Evolutionary conservation across 805 yeast genomes (phyloP).

Genomic region (Metschnikowia santaceciliae): DNA sequence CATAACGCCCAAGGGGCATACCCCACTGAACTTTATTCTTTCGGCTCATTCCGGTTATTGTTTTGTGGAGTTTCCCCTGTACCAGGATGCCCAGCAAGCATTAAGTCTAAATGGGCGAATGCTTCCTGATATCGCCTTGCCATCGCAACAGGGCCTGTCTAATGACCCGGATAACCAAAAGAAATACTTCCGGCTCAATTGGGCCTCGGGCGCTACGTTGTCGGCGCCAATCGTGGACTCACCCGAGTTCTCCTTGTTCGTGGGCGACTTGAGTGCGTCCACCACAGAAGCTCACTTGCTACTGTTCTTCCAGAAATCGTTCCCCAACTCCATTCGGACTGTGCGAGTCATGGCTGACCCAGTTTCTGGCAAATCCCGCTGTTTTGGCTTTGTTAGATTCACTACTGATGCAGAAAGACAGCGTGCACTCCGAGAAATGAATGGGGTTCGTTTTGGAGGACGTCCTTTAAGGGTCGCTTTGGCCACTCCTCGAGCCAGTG

Average conservation of each 20-base stretch:
- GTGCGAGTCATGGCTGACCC: constrained; percentile 88
- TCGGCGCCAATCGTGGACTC: constrained; percentile 66
- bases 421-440: constrained; percentile 68
- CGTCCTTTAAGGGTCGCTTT: constrained; percentile 72
- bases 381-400: constrained; percentile 79
- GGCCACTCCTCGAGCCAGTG: constrained; percentile 63
- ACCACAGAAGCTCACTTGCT: constrained; percentile 78
- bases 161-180: constrained; percentile 46
- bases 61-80: constrained; percentile 68
- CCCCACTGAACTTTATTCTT: constrained; percentile 18
- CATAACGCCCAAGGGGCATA: constrained; percentile 44
- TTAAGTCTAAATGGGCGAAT: constrained; percentile 60
- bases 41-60: constrained; percentile 59
- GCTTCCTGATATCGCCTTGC: constrained; percentile 55
- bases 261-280: constrained; percentile 76
- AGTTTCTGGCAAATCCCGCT: constrained; percentile 67
- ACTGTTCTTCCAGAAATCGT: constrained; percentile 65
- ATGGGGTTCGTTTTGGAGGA: constrained; percentile 78
- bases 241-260: constrained; percentile 74
- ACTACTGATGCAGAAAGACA: constrained; percentile 66
- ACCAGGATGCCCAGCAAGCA: constrained; percentile 67
- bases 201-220: constrained; percentile 83
- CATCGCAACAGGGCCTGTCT: constrained; percentile 37
- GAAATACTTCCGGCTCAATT: constrained; percentile 67
- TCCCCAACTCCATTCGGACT: constrained; percentile 62